These are phyloP conservation scores for Chaetomium strumarium DNA, from an alignment of 2,329 filamentous ascomycete species.

Conservation along the genomic window DNA sequence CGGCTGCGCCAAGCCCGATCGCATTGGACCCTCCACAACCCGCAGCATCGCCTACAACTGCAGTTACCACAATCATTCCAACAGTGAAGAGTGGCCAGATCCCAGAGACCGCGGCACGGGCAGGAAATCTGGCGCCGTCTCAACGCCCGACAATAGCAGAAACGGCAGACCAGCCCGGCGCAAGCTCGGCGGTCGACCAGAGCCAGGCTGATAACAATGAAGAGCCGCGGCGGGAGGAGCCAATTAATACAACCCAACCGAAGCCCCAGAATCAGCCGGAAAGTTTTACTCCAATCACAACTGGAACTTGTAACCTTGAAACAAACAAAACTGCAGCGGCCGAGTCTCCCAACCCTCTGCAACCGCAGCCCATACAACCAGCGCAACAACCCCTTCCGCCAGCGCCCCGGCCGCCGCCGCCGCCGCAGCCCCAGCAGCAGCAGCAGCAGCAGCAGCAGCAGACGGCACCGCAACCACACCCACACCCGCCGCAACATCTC, in stretches of 20 bases:
- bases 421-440: not conserved
- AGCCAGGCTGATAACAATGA: not conserved
- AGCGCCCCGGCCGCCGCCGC: not conserved
- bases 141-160: not conserved
- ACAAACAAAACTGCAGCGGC: not conserved
- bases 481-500: slow-evolving; percentile 8
- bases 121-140: slow-evolving; percentile 13
- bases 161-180: not conserved
- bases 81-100: slow-evolving; percentile 1
- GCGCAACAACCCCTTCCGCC: not conserved
- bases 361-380: not conserved
- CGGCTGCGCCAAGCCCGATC: slow-evolving; percentile 4
- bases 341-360: not conserved
- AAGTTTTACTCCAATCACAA: slow-evolving; percentile 1
- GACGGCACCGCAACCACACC: slow-evolving; percentile 1
- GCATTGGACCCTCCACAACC: slow-evolving; percentile 2
- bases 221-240: slow-evolving; percentile 16
- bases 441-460: slow-evolving; percentile 8
- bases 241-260: slow-evolving; percentile 17
- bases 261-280: slow-evolving; percentile 15
- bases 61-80: not conserved
- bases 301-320: not conserved
- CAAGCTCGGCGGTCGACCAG: not conserved
- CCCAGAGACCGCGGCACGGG: not conserved
- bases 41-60: slow-evolving; percentile 5